A percentile compares a stretch with the other conserved stretches of the same genome.
Evolutionary conservation across 805 yeast genomes (phyloP).

Genomic region (Ogataea polymorpha): DNA sequence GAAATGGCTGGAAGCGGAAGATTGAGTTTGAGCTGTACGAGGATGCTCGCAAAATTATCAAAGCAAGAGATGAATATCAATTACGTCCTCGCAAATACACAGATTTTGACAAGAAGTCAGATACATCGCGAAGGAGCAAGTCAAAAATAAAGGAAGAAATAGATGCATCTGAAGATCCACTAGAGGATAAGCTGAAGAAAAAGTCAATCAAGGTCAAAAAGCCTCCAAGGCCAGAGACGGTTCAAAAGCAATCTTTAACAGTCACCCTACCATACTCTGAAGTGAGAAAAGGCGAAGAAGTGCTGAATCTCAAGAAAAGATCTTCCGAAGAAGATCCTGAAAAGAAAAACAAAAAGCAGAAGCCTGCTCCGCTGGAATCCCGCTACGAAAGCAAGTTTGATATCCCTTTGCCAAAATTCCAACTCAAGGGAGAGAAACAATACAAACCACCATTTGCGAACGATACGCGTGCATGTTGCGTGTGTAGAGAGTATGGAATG

Average conservation of each 20-base stretch:
- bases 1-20: slow-evolving; percentile 55
- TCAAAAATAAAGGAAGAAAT: slow-evolving; percentile 4
- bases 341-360: slow-evolving; percentile 4
- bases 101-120: slow-evolving; percentile 1
- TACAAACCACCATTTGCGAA: no score
- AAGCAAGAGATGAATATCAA: slow-evolving; percentile 42
- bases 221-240: slow-evolving; percentile 1
- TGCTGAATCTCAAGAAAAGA: slow-evolving; percentile 3
- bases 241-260: slow-evolving; percentile 14
- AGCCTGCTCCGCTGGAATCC: slow-evolving; percentile 1
- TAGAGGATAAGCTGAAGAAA: slow-evolving; percentile 3
- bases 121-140: neutral
- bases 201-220: slow-evolving; percentile 15
- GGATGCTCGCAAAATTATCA: slow-evolving; percentile 56
- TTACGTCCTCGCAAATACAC: slow-evolving; percentile 21
- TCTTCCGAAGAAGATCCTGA: slow-evolving; percentile 6
- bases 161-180: neutral
- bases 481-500: slow-evolving; percentile 44
- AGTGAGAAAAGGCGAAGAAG: slow-evolving; percentile 6
- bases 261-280: slow-evolving; percentile 21
- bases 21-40: slow-evolving; percentile 64
- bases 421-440: no score
- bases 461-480: slow-evolving; percentile 45
- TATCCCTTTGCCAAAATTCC: slow-evolving; percentile 18
- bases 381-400: slow-evolving; percentile 27